These are phyloP conservation scores for Sugiyamaella novakii DNA, from an alignment of 1,139 yeast genomes.

Conservation along the genomic window DNA sequence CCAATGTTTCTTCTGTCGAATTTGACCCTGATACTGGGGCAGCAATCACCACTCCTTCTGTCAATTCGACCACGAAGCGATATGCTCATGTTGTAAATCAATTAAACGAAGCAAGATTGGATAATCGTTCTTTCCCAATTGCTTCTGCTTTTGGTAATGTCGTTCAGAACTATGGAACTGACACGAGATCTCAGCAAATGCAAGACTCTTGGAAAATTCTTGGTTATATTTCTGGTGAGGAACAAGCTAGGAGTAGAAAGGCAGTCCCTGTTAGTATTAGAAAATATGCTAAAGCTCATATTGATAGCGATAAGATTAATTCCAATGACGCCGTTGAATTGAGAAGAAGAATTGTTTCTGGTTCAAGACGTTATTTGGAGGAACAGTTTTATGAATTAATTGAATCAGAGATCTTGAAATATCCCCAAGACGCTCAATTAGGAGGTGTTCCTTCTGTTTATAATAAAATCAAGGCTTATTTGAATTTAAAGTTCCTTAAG, in stretches of 20 bases:
- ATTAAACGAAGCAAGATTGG: constrained; percentile 69
- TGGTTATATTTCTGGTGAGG: constrained; percentile 36
- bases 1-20: constrained; percentile 18
- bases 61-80: constrained; percentile 42
- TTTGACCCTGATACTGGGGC: constrained; percentile 7
- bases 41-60: background rate
- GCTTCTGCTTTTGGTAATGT: constrained; percentile 58
- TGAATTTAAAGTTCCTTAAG: constrained; percentile 46
- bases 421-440: constrained; percentile 55
- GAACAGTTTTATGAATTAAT: constrained; percentile 74
- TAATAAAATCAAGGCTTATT: constrained; percentile 71
- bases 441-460: constrained; percentile 69
- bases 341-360: constrained; percentile 54
- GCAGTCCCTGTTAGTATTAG: constrained; percentile 47
- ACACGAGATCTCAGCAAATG: constrained; percentile 43
- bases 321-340: constrained; percentile 43
- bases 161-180: constrained; percentile 35
- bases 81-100: constrained; percentile 73
- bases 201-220: constrained; percentile 45
- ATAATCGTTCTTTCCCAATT: constrained; percentile 52
- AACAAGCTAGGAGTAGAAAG: background rate
- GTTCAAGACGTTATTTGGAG: constrained; percentile 67
- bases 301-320: constrained; percentile 37
- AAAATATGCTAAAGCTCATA: constrained; percentile 47
- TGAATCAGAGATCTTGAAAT: constrained; percentile 68